Evolutionary conservation across 1,284 basidiomycete species (phyloP).

Genomic region (Kwoniella shivajii): DNA sequence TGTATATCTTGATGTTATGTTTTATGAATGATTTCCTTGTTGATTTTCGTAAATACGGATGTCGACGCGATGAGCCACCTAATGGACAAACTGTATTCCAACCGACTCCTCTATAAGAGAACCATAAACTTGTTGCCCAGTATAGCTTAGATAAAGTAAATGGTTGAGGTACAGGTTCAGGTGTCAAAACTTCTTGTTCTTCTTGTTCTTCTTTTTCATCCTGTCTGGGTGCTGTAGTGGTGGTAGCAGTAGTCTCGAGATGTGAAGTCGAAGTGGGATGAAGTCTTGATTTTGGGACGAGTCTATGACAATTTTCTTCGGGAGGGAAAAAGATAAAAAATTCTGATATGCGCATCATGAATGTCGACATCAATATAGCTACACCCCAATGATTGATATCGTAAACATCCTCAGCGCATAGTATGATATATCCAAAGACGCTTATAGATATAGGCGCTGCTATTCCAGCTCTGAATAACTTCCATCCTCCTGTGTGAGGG

Average conservation of each 20-base stretch:
- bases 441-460: slow-evolving; percentile 23
- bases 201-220: not conserved
- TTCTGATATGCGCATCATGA: slow-evolving; percentile 29
- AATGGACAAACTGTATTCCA: slow-evolving; percentile 44
- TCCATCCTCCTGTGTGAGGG: slow-evolving; percentile 24
- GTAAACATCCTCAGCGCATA: slow-evolving; percentile 14
- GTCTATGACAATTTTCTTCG: slow-evolving; percentile 37
- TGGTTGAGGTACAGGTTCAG: slow-evolving; percentile 39
- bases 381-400: slow-evolving; percentile 37
- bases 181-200: slow-evolving; percentile 11
- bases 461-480: slow-evolving; percentile 30
- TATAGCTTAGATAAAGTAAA: slow-evolving; percentile 42
- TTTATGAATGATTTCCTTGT: slow-evolving; percentile 24
- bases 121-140: slow-evolving; percentile 40
- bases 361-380: slow-evolving; percentile 17
- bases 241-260: not conserved
- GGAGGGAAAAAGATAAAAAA: slow-evolving; percentile 40
- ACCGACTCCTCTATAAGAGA: slow-evolving; percentile 44
- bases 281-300: slow-evolving; percentile 10
- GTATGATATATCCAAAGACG: slow-evolving; percentile 22
- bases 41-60: slow-evolving; percentile 34
- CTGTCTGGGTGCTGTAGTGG: not conserved
- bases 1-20: slow-evolving; percentile 13
- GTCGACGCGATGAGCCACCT: slow-evolving; percentile 19
- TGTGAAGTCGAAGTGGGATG: not conserved